Evolutionary conservation across 257 asterid genomes (phyloP).

Genomic region (Parsonsia alboflavescens): DNA sequence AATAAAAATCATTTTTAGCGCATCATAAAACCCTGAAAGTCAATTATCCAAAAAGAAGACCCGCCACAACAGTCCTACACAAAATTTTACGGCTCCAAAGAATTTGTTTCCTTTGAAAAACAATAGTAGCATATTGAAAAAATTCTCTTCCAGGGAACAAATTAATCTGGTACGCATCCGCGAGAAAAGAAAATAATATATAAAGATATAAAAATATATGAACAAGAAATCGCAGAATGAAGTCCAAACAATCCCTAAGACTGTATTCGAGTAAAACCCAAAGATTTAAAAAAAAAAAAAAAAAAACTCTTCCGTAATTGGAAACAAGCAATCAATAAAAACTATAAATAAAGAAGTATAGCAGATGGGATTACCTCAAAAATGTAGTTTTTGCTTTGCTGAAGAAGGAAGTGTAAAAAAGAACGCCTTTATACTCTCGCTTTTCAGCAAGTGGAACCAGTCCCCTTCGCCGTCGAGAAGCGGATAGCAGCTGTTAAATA

Average conservation of each 20-base stretch:
- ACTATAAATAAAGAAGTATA: neutral
- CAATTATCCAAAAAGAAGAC: neutral
- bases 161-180: neutral
- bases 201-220: too few relatives aligned
- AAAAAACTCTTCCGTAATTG: neutral
- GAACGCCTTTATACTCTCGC: neutral
- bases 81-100: neutral
- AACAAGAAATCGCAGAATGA: too few relatives aligned
- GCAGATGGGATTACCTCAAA: neutral
- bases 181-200: neutral
- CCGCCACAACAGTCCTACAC: neutral
- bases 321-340: neutral
- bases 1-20: too few relatives aligned
- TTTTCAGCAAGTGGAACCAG: neutral
- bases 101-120: too few relatives aligned
- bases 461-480: too few relatives aligned
- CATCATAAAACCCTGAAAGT: neutral
- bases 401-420: neutral
- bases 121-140: too few relatives aligned
- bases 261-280: neutral
- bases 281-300: too few relatives aligned
- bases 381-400: neutral
- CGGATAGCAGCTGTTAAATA: too few relatives aligned
- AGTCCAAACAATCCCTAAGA: neutral
- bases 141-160: neutral